Percentiles rank a stretch among this genome's conserved stretches.
These are phyloP conservation scores for Monosporascus cannonballus DNA, from an alignment of 2,329 filamentous ascomycete species.

Conservation along the genomic window DNA sequence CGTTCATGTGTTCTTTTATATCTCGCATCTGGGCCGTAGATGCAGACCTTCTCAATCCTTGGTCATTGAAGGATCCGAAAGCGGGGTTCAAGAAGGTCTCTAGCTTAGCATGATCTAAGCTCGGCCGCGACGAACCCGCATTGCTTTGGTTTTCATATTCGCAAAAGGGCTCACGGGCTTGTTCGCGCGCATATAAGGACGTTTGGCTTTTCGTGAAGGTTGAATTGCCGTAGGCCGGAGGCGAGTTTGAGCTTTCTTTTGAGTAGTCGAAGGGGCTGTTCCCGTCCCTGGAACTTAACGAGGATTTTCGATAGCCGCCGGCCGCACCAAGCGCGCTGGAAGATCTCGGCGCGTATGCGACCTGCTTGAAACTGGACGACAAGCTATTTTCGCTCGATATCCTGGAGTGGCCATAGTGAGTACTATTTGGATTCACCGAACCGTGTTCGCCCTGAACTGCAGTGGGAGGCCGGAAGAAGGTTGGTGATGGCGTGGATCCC, in stretches of 20 bases:
- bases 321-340: conserved; percentile 58
- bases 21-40: conserved; percentile 69
- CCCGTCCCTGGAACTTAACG: conserved; percentile 36
- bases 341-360: conserved; percentile 47
- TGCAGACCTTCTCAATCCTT: conserved; percentile 55
- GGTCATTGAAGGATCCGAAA: conserved; percentile 35
- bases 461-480: conserved; percentile 35
- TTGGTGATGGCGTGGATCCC: conserved; percentile 47
- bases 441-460: conserved; percentile 28
- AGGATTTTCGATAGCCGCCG: conserved; percentile 49
- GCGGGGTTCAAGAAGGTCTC: conserved; percentile 40
- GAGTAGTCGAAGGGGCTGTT: conserved; percentile 32
- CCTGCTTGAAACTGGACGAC: conserved; percentile 34
- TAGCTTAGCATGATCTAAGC: conserved; percentile 25
- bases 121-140: conserved; percentile 14
- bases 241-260: conserved; percentile 17
- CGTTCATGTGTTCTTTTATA: conserved; percentile 79
- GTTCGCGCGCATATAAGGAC: conserved; percentile 35
- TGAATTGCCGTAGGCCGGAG: conserved; percentile 14
- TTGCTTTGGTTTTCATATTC: conserved; percentile 41
- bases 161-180: conserved; percentile 43
- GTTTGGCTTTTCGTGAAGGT: conserved; percentile 26
- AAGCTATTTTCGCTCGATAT: conserved; percentile 57
- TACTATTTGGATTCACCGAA: conserved; percentile 13
- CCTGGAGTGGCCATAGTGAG: conserved; percentile 46